Base-by-base conservation (phyloP, 805 yeast genomes). In the Pichia gijzeniarum region DNA sequence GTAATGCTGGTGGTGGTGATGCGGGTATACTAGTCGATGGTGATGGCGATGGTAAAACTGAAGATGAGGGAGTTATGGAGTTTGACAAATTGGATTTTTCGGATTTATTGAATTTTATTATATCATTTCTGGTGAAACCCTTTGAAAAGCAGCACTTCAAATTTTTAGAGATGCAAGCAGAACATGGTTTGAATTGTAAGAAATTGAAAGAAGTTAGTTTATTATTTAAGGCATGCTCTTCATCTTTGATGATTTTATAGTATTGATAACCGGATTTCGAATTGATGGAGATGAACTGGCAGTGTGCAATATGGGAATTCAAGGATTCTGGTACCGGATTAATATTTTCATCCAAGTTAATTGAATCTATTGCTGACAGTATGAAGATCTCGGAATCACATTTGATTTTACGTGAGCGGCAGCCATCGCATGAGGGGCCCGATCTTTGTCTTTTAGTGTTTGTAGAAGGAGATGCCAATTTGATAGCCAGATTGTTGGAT, bases 401-500 rank as follows among this genome's bases (percentile, higher is more conserved):
- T 62, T 80, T 83, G 47, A 82, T 82, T 58, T 83, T 83, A 47
- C 87, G 71, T 14, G 75, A 57, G 44, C 89, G 69, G 60, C 91
- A 83, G 40, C 75, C 66, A 59, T 83, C 89, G 61, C 91, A 83
- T 35, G 85, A 77, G 3, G 89, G 89, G 0, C 91, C 89, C 17
- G 76, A 68, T 48, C 91, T 65, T 63, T 83, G 90, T 53, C 88
- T 65, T 32, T 61, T 60, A 10, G 63, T 51, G 10, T 55, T 49
- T 3, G 55, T 40, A 5, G 66, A 60, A 3, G 67, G 66, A 6
- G 65, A 62, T 0, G 64, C 65, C 21, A 62, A 41, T 49, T 62
- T 62, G 40, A 62, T 59, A 17, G 65, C 44, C 5, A 45, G n/a
- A 20, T 37, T 32, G 35, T 18, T 30, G 6, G 17, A 18, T 6